Base-by-base conservation (phyloP, 2,329 filamentous ascomycete species). In the Dothistroma pini region DNA sequence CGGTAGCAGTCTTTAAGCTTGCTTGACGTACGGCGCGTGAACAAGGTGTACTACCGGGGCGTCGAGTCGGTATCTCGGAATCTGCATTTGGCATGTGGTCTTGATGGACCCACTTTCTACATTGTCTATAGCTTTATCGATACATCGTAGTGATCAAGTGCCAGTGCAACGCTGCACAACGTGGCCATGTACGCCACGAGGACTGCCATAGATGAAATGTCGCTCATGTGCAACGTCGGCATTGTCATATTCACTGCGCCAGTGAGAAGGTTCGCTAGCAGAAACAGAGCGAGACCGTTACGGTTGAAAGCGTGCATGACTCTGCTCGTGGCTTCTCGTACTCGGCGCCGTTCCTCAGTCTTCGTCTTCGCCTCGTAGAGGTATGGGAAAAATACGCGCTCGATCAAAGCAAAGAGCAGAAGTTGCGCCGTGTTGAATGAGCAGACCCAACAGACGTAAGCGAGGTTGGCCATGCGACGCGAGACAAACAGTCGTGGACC, bases 391-490 rank as follows among this genome's bases (percentile, higher is more conserved):
- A 93, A 87, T 2, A 90, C 29, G 2, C 84, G 87, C 74, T 99
- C 93, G 25, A 95, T 83, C 14, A 87, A 73, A 70, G 87, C 92
- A 75, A 93, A 96, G 1, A 88, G 81, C 8, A 90, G 79, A 10
- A 99, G 80, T 73, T 96, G 91, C n/a, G 83, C 81, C 63, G 85
- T 88, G 78, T 97, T 99, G 80, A 95, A 97, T 2, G 91, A 88
- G n/a, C 87, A 84, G 8, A 96, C 89, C 92, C 93, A 97, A 50
- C 96, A 80, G 49, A 97, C 84, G 74, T 99, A 99, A 0, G 95
- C 92, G 64, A 97, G 82, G 71, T 99, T 99, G 9, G 93, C 95
- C 60, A 97, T 80, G 0, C 95, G 88, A 21, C 95, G 88, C 6
- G 95, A 97, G 8, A 97, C 91, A 14, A 82, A 82, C 31, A 96